A percentile compares a stretch with the other conserved stretches of the same genome.
phyloP scores from a whole-genome alignment of 495 filamentous ascomycete genomes.

The Penicillium robsamsonii region DNA sequence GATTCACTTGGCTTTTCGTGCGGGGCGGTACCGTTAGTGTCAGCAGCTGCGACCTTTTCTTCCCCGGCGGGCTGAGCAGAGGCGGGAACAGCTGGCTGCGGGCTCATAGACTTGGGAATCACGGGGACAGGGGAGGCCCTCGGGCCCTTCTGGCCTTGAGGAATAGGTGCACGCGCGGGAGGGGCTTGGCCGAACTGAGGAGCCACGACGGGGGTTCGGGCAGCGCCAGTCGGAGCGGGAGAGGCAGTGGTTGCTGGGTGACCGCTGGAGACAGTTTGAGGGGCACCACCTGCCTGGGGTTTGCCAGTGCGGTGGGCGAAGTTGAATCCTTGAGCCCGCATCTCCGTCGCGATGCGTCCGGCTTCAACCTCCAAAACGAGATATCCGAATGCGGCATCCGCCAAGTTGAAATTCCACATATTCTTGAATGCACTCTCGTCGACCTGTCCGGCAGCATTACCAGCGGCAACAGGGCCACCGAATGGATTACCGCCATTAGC shows the following conservation, averaged over 20 bases:
- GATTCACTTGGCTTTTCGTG: slow-evolving; percentile 41
- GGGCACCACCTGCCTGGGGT: slow-evolving; percentile 37
- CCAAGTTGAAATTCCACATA: slow-evolving; percentile 99
- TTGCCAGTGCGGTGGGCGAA: slow-evolving; percentile 81
- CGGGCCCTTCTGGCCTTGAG: slow-evolving; percentile 39
- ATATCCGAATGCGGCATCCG: slow-evolving; percentile 96
- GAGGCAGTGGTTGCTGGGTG: slow-evolving; percentile 42
- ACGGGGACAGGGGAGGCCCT: slow-evolving; percentile 51
- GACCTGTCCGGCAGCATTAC: slow-evolving; percentile 76
- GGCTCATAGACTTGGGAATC: slow-evolving; percentile 55
- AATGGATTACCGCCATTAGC: slow-evolving; percentile 97
- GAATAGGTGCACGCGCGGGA: slow-evolving; percentile 34
- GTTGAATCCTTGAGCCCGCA: slow-evolving; percentile 99
- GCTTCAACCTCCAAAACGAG: slow-evolving; percentile 91
- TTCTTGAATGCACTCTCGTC: slow-evolving; percentile 99
- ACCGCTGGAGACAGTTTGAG: slow-evolving; percentile 35
- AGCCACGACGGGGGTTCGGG: slow-evolving; percentile 28
- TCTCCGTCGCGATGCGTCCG: slow-evolving; percentile 94
- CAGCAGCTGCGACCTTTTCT: slow-evolving; percentile 34
- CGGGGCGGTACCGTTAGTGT: slow-evolving; percentile 39
- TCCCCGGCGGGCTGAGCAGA: slow-evolving; percentile 36
- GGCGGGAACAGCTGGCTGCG: slow-evolving; percentile 43
- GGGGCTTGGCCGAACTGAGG: slow-evolving; percentile 47
- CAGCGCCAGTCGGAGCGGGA: slow-evolving; percentile 33
- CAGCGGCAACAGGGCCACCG: slow-evolving; percentile 76